A percentile compares a stretch with the other conserved stretches of the same genome.
Conservation (phyloP, 176 grass and related monocot species). For the Aegilops sharonensis region DNA sequence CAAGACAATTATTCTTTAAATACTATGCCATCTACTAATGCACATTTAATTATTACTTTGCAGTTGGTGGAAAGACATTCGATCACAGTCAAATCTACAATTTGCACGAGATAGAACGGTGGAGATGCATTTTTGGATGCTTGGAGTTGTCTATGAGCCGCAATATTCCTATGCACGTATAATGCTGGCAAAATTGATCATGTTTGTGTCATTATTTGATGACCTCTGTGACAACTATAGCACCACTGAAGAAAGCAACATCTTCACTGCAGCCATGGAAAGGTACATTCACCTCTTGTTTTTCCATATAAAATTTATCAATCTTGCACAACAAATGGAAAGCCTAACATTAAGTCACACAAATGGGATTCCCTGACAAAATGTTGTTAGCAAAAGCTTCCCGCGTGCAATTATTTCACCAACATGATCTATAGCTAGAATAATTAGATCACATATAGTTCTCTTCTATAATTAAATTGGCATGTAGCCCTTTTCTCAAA, state of each 20-base stretch:
- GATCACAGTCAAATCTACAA: neutral
- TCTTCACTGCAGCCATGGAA: constrained; percentile 39
- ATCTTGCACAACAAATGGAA: neutral
- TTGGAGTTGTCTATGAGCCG: constrained; percentile 40
- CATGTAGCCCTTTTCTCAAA: too few relatives aligned
- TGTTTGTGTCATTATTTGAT: constrained; percentile 25
- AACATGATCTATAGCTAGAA: neutral
- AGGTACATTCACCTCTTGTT: neutral
- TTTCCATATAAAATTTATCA: neutral
- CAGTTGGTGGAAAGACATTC: constrained; percentile 56
- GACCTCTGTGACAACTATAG: constrained; percentile 49
- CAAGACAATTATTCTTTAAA: too few relatives aligned
- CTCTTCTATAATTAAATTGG: too few relatives aligned
- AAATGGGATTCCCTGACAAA: neutral
- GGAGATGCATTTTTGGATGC: constrained; percentile 45
- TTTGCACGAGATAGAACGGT: constrained; percentile 40
- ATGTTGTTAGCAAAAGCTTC: neutral
- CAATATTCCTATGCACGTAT: constrained; percentile 28
- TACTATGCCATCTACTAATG: neutral
- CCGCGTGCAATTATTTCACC: neutral
- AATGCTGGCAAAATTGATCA: constrained; percentile 26
- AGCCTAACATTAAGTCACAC: neutral
- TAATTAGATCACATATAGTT: neutral
- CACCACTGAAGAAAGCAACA: constrained; percentile 42
- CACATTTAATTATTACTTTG: neutral